These are phyloP conservation scores for Colletotrichum magnum DNA, from an alignment of 2,329 filamentous ascomycete genomes.

Conservation along the genomic window DNA sequence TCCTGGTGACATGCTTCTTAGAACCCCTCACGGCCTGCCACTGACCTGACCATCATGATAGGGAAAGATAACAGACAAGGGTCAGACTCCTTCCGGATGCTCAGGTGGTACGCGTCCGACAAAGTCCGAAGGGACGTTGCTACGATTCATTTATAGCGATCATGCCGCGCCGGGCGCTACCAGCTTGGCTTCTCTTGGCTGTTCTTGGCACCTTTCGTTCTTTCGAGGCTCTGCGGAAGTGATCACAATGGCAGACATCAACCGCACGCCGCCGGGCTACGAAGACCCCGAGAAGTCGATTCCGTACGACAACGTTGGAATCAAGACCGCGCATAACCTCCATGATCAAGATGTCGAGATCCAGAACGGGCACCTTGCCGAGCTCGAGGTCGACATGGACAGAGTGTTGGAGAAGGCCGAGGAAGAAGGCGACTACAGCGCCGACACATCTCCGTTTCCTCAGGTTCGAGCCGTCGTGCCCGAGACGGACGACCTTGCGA, in stretches of 20 bases:
- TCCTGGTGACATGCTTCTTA: neutral
- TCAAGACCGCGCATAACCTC: conserved; percentile 31
- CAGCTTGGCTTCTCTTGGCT: conserved; percentile 31
- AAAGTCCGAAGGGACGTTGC: neutral
- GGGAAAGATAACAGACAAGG: conserved; percentile 23
- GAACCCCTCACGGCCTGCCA: conserved; percentile 3
- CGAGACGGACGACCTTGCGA: conserved; percentile 53
- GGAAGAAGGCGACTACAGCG: conserved; percentile 25
- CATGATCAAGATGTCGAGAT: conserved; percentile 29
- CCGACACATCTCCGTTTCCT: conserved; percentile 50
- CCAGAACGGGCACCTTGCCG: conserved; percentile 36
- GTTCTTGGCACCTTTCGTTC: neutral
- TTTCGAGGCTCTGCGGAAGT: neutral
- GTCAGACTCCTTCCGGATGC: neutral
- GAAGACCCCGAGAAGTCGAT: conserved; percentile 27
- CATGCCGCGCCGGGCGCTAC: conserved; percentile 39
- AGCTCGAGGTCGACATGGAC: conserved; percentile 35
- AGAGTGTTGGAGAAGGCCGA: conserved; percentile 21
- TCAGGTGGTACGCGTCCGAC: conserved; percentile 16
- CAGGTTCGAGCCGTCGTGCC: conserved; percentile 57
- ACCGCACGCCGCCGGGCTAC: conserved; percentile 16
- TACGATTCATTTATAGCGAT: conserved; percentile 12
- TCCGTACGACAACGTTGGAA: neutral
- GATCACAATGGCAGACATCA: conserved; percentile 30
- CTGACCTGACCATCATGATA: conserved; percentile 2